Evolutionary conservation across 805 yeast genomes (phyloP).

Genomic region (Hanseniaspora meyeri): DNA sequence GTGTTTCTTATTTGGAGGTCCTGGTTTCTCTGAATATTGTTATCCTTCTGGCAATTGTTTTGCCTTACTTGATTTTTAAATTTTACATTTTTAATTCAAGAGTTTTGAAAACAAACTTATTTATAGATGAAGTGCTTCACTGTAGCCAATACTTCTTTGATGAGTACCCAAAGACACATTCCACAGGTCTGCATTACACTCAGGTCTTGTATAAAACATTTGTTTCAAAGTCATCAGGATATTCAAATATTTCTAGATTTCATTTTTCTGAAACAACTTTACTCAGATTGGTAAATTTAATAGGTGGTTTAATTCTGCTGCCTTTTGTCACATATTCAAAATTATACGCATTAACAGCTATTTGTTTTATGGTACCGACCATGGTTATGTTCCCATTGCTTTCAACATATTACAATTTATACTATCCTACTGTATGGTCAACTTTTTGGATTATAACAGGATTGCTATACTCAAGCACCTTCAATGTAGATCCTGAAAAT

Average conservation of each 20-base stretch:
- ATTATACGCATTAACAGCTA: slow-evolving; percentile 30
- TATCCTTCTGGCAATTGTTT: neutral
- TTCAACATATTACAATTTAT: slow-evolving; percentile 59
- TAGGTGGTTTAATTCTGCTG: slow-evolving; percentile 49
- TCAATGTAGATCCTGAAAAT: slow-evolving; percentile 28
- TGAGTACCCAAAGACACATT: neutral
- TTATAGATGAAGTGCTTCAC: slow-evolving; percentile 69
- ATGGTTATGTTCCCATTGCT: slow-evolving; percentile 56
- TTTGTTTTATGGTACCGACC: slow-evolving; percentile 33
- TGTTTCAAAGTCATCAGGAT: slow-evolving; percentile 17
- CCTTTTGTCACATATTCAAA: slow-evolving; percentile 38
- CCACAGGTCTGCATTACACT: slow-evolving; percentile 73
- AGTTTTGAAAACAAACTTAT: slow-evolving; percentile 16
- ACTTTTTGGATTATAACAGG: slow-evolving; percentile 52
- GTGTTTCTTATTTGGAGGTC: neutral
- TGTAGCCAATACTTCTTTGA: slow-evolving; percentile 39
- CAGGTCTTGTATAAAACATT: slow-evolving; percentile 30
- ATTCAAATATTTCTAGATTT: slow-evolving; percentile 5
- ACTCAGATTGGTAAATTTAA: slow-evolving; percentile 46
- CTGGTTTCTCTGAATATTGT: neutral
- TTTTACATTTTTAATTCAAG: neutral
- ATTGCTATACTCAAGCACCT: slow-evolving; percentile 32
- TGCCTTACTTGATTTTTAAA: slow-evolving; percentile 3
- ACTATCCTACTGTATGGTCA: slow-evolving; percentile 92
- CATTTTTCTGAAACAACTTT: slow-evolving; percentile 26